These are phyloP conservation scores for Coniochaeta pulveracea DNA, from an alignment of 2,329 filamentous ascomycete genomes.

Conservation along the genomic window DNA sequence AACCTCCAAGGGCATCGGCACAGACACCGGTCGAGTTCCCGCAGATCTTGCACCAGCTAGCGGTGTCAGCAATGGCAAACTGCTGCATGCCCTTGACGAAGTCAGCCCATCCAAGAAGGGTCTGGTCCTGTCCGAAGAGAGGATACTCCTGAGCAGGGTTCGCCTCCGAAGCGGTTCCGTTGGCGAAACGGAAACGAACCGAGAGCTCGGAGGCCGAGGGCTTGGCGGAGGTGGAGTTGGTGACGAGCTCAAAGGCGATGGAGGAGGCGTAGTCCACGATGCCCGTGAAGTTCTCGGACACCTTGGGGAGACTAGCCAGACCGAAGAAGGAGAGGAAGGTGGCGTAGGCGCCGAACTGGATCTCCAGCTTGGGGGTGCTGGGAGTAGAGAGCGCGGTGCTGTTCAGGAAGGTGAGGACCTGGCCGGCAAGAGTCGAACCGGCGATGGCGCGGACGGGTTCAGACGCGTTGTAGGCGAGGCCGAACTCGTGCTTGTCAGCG, in stretches of 20 bases:
- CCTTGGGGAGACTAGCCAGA: constrained; percentile 37
- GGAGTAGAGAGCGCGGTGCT: constrained; percentile 26
- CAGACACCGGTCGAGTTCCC: constrained; percentile 62
- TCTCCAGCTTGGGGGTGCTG: constrained; percentile 27
- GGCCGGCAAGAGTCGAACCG: constrained; percentile 44
- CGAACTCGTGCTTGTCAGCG: constrained; percentile 71
- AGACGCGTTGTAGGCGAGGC: constrained; percentile 69
- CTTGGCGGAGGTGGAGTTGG: constrained; percentile 33
- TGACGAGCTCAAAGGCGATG: constrained; percentile 67
- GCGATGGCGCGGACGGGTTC: constrained; percentile 51
- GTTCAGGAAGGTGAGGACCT: constrained; percentile 42
- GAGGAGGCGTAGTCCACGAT: constrained; percentile 75
- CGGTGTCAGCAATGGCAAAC: constrained; percentile 54
- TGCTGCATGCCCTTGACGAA: constrained; percentile 54
- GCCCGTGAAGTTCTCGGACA: constrained; percentile 55
- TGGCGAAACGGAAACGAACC: constrained; percentile 51
- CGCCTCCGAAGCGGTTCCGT: constrained; percentile 37
- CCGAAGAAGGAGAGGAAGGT: constrained; percentile 55
- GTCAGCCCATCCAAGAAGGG: constrained; percentile 52
- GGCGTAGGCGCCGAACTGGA: constrained; percentile 51
- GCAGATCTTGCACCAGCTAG: constrained; percentile 65
- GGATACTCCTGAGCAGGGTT: constrained; percentile 42
- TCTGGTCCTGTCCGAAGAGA: constrained; percentile 46
- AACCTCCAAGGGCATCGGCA: constrained; percentile 24
- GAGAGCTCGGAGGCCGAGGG: constrained; percentile 35